Conservation (phyloP, 2,329 filamentous ascomycete genomes). For the Apiospora saccharicola region DNA sequence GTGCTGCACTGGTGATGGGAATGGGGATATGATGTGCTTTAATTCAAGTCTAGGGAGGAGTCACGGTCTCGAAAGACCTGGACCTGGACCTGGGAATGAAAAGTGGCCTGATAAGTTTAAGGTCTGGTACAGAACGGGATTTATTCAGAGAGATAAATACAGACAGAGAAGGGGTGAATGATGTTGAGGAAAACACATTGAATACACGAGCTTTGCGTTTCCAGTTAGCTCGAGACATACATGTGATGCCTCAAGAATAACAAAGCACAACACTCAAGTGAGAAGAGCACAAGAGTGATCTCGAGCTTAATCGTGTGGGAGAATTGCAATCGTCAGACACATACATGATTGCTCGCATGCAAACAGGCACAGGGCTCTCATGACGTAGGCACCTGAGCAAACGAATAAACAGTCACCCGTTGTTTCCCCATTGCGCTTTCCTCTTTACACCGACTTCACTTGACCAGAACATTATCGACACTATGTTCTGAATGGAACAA, state of each 20-base stretch:
- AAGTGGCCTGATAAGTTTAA: not conserved
- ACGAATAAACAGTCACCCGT: not conserved
- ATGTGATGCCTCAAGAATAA: not conserved
- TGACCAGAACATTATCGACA: not conserved
- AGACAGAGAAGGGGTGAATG: not conserved
- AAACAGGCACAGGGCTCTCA: not conserved
- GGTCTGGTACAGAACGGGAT: not conserved
- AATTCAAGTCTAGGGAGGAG: not conserved
- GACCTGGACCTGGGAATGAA: not conserved
- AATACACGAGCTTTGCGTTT: not conserved
- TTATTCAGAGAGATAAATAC: not conserved
- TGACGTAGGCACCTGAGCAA: not conserved
- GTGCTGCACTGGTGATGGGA: not conserved
- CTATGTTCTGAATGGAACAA: not conserved
- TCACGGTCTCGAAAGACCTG: not conserved
- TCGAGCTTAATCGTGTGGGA: not conserved
- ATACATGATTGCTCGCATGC: constrained; percentile 2
- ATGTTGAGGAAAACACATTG: not conserved
- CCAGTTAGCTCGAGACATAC: not conserved
- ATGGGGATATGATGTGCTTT: not conserved
- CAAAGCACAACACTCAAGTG: not conserved
- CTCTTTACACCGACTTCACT: not conserved
- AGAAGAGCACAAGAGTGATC: not conserved
- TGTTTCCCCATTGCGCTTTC: not conserved
- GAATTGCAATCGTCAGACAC: not conserved